phyloP scores from a whole-genome alignment of 352 stramenopile species.

The Phytophthora tubulina region DNA sequence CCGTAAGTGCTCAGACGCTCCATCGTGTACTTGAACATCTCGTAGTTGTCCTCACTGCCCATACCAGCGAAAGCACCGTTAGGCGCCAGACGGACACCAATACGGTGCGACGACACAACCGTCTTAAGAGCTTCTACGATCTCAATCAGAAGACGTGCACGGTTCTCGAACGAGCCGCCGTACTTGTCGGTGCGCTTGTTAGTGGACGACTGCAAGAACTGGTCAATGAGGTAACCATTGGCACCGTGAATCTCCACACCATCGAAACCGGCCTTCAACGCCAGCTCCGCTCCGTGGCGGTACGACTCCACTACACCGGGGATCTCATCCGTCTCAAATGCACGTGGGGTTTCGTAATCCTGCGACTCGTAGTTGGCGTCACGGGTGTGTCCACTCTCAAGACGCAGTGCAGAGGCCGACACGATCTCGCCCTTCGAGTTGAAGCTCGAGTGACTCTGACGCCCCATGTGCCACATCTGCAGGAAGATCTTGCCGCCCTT shows the following conservation, averaged over 20 bases:
- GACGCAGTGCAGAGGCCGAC: constrained; percentile 51
- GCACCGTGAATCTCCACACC: constrained; percentile 71
- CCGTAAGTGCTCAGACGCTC: constrained; percentile 44
- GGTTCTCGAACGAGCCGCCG: constrained; percentile 87
- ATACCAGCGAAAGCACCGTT: constrained; percentile 47
- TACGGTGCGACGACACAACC: constrained; percentile 31
- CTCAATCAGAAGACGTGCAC: constrained; percentile 74
- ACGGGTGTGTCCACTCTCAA: constrained; percentile 40
- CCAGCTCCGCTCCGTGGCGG: constrained; percentile 54
- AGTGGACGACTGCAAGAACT: constrained; percentile 86
- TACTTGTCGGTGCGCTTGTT: constrained; percentile 63
- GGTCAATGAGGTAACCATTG: constrained; percentile 93
- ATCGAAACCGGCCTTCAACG: constrained; percentile 76
- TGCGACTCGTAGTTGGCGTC: constrained; percentile 40
- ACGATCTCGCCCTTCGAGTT: constrained; percentile 54
- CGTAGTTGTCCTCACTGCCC: constrained; percentile 54
- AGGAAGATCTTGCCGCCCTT: constrained; percentile 35
- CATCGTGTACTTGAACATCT: constrained; percentile 47
- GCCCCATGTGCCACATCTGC: constrained; percentile 37
- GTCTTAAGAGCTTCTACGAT: constrained; percentile 67
- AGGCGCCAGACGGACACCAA: constrained; percentile 51
- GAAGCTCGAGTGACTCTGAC: constrained; percentile 44
- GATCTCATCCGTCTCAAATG: constrained; percentile 83
- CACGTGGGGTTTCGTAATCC: constrained; percentile 57
- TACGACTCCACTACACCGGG: constrained; percentile 72